These are phyloP conservation scores for Acanthamoeba culbertsoni DNA, from an alignment of 208 protist species.

Conservation along the genomic window DNA sequence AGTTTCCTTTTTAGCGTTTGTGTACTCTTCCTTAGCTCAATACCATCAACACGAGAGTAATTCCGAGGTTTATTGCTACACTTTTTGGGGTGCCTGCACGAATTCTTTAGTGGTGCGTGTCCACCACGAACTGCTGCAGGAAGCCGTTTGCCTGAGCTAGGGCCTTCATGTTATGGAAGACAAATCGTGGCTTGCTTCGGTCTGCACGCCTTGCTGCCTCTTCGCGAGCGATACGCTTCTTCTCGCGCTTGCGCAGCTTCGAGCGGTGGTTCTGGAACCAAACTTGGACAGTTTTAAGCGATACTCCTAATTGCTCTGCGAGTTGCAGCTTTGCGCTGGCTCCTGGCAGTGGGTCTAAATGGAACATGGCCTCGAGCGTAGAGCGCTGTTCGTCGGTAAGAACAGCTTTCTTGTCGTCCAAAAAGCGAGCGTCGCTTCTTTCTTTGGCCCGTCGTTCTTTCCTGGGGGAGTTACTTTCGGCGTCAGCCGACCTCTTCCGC, in stretches of 20 bases:
- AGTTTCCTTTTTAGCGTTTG: too few relatives aligned
- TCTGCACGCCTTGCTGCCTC: neutral
- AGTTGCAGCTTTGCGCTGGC: neutral
- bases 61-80: too few relatives aligned
- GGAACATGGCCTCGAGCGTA: constrained; percentile 2
- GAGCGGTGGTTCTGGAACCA: constrained; percentile 23
- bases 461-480: too few relatives aligned
- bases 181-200: neutral
- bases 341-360: neutral
- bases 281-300: neutral
- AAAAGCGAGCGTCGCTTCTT: too few relatives aligned
- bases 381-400: neutral
- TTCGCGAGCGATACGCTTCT: neutral
- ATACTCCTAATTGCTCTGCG: neutral
- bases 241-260: constrained; percentile 23
- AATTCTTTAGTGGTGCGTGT: too few relatives aligned
- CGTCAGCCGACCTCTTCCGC: too few relatives aligned
- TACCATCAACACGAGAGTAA: too few relatives aligned
- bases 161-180: constrained; percentile 41
- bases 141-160: neutral
- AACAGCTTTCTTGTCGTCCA: neutral
- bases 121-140: neutral
- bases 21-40: too few relatives aligned
- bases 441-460: too few relatives aligned
- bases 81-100: too few relatives aligned